Evolutionary conservation across 345 rosid species (phyloP), one percentile per base, ranked within the genome.

Genomic region (Orychophragmus violaceus): DNA sequence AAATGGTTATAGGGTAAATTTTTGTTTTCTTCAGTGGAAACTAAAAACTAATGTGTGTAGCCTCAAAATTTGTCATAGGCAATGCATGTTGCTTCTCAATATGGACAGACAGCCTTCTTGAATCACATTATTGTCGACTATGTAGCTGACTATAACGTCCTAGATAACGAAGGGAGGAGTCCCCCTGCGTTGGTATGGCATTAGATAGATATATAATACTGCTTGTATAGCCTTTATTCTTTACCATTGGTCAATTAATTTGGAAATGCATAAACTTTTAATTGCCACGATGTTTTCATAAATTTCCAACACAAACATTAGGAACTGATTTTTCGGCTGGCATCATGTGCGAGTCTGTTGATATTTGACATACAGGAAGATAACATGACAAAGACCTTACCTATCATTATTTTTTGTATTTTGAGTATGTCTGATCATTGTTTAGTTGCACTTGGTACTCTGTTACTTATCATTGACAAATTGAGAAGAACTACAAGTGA

Each of bases 1-100:
- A 7, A 77, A 83, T 77, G 97, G 95, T 0, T 87, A 69, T 77
- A 81, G 95, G 86, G 93, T 89, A 77, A n/a, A 53, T n/a, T n/a
- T n/a, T n/a, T n/a, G n/a, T n/a, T n/a, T n/a, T n/a, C n/a, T n/a
- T n/a, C n/a, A n/a, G n/a, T n/a, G n/a, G 51, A 27, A 41, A 28
- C 6, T 39, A 39, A n/a, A n/a, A n/a, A n/a, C n/a, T n/a, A n/a
- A n/a, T n/a, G n/a, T n/a, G n/a, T n/a, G n/a, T n/a, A n/a, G n/a
- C n/a, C n/a, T n/a, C n/a, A n/a, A n/a, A n/a, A n/a, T n/a, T n/a
- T n/a, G n/a, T n/a, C n/a, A n/a, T n/a, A 92, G 98, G 85, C 94
- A 33, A 87, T 83, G 75, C 98, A 93, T 77, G 84, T 90, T 78
- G 90, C 98, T 74, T 88, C 98, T 70, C 97, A 93, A 64, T 90